Conservation (phyloP, 768 basidiomycete genomes). For the Suillus paluster region DNA sequence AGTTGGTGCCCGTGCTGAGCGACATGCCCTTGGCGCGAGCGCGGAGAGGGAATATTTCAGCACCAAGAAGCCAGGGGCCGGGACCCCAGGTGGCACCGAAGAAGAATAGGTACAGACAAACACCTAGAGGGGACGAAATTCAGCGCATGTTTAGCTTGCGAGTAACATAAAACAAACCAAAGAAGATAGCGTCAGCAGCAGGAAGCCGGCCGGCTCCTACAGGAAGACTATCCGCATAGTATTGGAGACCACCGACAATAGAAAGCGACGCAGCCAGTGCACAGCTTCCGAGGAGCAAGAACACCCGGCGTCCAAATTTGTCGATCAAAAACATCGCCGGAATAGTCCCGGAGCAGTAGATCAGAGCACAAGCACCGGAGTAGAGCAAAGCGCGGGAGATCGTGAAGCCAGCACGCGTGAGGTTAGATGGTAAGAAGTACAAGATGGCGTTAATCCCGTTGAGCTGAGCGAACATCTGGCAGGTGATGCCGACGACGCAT, state of each 20-base stretch:
- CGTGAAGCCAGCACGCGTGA: conserved; percentile 54
- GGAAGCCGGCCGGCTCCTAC: conserved; percentile 33
- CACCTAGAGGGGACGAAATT: conserved; percentile 25
- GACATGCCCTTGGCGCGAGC: conserved; percentile 45
- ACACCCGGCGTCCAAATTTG: conserved; percentile 52
- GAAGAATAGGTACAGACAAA: conserved; percentile 63
- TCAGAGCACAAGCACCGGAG: conserved; percentile 48
- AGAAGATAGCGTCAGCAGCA: conserved; percentile 42
- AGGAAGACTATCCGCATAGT: conserved; percentile 43
- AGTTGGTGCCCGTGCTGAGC: conserved; percentile 38
- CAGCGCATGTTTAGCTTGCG: conserved; percentile 16
- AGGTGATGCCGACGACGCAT: conserved; percentile 53
- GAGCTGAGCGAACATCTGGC: conserved; percentile 59
- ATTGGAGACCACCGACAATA: conserved; percentile 57
- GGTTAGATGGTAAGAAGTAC: conserved; percentile 59
- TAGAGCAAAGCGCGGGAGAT: conserved; percentile 48
- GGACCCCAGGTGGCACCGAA: conserved; percentile 63
- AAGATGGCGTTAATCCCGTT: conserved; percentile 63
- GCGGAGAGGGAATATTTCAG: conserved; percentile 52
- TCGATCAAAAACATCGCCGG: conserved; percentile 61
- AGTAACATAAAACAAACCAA: conserved; percentile 25
- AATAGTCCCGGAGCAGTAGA: conserved; percentile 54
- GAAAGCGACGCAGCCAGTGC: conserved; percentile 50
- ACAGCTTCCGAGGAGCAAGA: conserved; percentile 52
- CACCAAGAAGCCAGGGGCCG: conserved; percentile 55